Conservation (phyloP, 805 yeast genomes). For the Spathaspora girioi region DNA sequence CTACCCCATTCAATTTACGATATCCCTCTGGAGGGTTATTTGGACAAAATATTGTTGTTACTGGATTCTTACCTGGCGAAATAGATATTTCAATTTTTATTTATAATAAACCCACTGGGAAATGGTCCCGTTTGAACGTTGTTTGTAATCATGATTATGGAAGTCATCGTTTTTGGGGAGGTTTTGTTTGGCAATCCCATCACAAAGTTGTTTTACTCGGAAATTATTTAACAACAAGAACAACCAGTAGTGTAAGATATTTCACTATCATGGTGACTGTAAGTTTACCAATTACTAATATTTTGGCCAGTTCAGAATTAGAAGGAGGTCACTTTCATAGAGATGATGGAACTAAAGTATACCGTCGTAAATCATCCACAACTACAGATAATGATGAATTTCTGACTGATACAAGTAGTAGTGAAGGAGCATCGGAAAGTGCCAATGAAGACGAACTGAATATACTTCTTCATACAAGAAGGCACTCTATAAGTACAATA, state of each 20-base stretch:
- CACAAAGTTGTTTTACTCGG: conserved; percentile 68
- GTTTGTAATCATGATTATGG: conserved; percentile 49
- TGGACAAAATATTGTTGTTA: conserved; percentile 61
- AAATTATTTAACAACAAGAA: conserved; percentile 38
- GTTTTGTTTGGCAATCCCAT: conserved; percentile 75
- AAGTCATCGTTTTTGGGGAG: conserved; percentile 61
- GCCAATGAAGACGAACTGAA: conserved; percentile 5
- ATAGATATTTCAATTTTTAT: conserved; percentile 46
- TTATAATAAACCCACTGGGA: conserved; percentile 50
- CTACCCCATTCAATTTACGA: conserved; percentile 45
- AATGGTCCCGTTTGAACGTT: conserved; percentile 62
- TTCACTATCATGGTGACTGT: conserved; percentile 48
- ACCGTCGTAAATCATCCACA: conserved; percentile 5
- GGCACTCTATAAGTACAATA: conserved; percentile 16
- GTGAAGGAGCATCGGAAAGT: conserved; percentile 3
- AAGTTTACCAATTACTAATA: conserved; percentile 53
- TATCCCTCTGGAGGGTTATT: conserved; percentile 61
- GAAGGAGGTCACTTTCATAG: conserved; percentile 24
- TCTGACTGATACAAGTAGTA: conserved; percentile 6
- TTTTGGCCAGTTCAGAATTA: conserved; percentile 40
- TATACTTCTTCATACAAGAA: conserved; percentile 7
- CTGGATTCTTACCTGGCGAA: conserved; percentile 54
- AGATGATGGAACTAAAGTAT: conserved; percentile 15
- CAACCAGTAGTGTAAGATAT: conserved; percentile 45
- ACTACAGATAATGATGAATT: conserved; percentile 1